Evolutionary conservation across 2,329 filamentous ascomycete species (phyloP).

Genomic region (Neobulgaria alba): DNA sequence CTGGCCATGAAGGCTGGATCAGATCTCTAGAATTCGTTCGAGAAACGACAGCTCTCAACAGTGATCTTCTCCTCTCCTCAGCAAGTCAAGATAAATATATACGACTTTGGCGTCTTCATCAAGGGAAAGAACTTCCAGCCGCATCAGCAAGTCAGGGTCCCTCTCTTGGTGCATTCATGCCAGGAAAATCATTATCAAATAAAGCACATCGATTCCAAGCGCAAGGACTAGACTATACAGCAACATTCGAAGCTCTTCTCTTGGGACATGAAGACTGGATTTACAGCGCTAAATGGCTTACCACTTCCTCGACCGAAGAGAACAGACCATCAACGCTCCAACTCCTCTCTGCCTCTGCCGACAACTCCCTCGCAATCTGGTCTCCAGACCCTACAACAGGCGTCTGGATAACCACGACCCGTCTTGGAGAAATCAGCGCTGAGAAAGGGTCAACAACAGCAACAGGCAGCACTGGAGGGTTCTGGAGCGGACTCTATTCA

Average conservation of each 20-base stretch:
- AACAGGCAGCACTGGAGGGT: conserved; percentile 89
- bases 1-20: conserved; percentile 93
- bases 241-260: conserved; percentile 89
- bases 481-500: conserved; percentile 93
- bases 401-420: conserved; percentile 79
- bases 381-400: conserved; percentile 74
- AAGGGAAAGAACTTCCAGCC: conserved; percentile 55
- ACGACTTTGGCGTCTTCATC: conserved; percentile 79
- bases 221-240: conserved; percentile 53
- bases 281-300: conserved; percentile 63
- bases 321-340: conserved; percentile 41
- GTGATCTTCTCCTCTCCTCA: conserved; percentile 77
- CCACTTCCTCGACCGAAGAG: no score
- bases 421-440: conserved; percentile 86
- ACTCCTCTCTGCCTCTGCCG: conserved; percentile 82
- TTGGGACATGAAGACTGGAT: conserved; percentile 98
- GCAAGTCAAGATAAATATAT: conserved; percentile 98
- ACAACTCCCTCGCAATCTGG: conserved; percentile 93
- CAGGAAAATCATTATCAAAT: conserved; percentile 72
- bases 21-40: conserved; percentile 71
- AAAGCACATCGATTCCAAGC: conserved; percentile 73
- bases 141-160: conserved; percentile 48
- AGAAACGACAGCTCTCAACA: conserved; percentile 43
- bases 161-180: conserved; percentile 47
- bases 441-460: conserved; percentile 95